These are phyloP conservation scores for Pseudotsuga menziesii DNA, from an alignment of 75 land plant species.

Conservation along the genomic window DNA sequence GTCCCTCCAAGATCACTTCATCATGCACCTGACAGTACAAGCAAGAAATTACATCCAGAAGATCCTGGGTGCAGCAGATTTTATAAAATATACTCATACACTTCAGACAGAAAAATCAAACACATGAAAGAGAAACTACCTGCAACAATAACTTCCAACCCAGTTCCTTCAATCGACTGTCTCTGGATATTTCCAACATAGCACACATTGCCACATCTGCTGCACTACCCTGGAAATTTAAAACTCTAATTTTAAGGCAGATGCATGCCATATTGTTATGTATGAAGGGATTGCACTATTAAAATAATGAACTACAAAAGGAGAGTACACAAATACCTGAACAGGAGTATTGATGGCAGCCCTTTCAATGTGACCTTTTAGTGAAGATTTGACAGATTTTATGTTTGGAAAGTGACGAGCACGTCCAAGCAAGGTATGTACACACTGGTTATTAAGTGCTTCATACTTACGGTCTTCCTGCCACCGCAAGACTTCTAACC, in stretches of 20 bases:
- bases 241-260: not conserved
- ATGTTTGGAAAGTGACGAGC: constrained; percentile 69
- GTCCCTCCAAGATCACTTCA: constrained; percentile 97
- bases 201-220: constrained; percentile 99
- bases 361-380: constrained; percentile 71
- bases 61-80: not conserved
- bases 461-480: constrained; percentile 65
- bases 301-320: not conserved
- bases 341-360: constrained; percentile 99
- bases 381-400: constrained; percentile 21
- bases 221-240: constrained; percentile 78
- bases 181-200: constrained; percentile 80
- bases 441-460: constrained; percentile 39
- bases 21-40: constrained; percentile 75
- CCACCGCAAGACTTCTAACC: constrained; percentile 79
- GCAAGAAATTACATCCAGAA: not conserved
- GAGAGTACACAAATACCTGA: constrained; percentile 44
- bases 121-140: constrained; percentile 29
- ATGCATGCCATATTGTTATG: not conserved
- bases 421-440: constrained; percentile 82
- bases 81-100: not conserved
- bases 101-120: not conserved
- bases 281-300: not conserved
- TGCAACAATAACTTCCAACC: constrained; percentile 92
- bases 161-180: constrained; percentile 63